Evolutionary conservation across 2,329 filamentous ascomycete genomes (phyloP).

Genomic region (Aureobasidium sp.): DNA sequence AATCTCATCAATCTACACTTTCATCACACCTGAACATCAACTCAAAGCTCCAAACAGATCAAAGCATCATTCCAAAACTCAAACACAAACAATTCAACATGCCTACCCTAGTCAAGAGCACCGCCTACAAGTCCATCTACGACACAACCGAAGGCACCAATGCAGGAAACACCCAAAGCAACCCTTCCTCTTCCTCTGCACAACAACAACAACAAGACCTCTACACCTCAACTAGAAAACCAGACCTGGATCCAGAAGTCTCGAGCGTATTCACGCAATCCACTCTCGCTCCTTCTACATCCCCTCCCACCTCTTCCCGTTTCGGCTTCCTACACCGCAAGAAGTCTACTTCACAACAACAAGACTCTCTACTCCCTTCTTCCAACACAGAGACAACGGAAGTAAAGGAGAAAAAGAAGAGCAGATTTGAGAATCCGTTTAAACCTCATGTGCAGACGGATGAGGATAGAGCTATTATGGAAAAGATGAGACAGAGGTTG

Average conservation of each 20-base stretch:
- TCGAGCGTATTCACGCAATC: background rate
- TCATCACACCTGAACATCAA: too few species aligned
- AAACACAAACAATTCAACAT: background rate
- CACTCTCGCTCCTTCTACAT: background rate
- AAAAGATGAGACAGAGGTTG: background rate
- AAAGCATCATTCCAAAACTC: too few species aligned
- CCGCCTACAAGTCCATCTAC: background rate
- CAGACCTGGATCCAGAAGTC: background rate
- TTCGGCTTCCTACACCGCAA: background rate
- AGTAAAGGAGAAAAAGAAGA: background rate
- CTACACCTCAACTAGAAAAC: background rate
- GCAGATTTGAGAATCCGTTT: background rate
- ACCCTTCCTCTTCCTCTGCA: background rate
- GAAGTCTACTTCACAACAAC: background rate
- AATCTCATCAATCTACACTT: too few species aligned
- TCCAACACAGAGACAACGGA: background rate
- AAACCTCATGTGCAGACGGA: background rate
- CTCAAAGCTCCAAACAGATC: too few species aligned
- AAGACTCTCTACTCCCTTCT: background rate
- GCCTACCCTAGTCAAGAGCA: background rate
- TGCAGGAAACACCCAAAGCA: background rate
- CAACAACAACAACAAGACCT: background rate
- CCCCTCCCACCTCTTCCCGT: background rate
- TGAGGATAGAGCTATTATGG: background rate
- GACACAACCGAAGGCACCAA: background rate